These are phyloP conservation scores for Paecilomyces fulvus DNA, from an alignment of 2,329 filamentous ascomycete species.

Conservation along the genomic window DNA sequence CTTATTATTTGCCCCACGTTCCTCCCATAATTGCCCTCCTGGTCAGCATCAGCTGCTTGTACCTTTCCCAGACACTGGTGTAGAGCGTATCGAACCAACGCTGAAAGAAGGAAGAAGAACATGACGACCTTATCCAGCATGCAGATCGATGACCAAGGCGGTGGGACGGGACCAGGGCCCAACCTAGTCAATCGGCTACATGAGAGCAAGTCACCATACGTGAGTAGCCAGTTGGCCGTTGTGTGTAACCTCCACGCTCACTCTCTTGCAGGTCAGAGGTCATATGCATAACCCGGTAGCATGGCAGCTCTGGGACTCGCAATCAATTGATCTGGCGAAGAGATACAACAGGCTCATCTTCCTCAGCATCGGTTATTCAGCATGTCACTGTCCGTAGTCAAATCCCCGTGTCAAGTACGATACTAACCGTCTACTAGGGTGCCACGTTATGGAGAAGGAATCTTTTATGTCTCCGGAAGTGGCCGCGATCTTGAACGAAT, in stretches of 20 bases:
- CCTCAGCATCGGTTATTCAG: conserved; percentile 87
- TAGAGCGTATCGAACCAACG: neutral
- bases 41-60: neutral
- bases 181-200: conserved; percentile 48
- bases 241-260: conserved; percentile 1
- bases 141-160: conserved; percentile 19
- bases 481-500: conserved; percentile 71
- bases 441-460: conserved; percentile 86
- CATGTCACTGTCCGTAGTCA: conserved; percentile 72
- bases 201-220: conserved; percentile 60
- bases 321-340: conserved; percentile 67
- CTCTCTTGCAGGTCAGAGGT: conserved; percentile 49
- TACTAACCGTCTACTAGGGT: conserved; percentile 44
- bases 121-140: conserved; percentile 21
- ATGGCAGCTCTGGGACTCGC: conserved; percentile 82
- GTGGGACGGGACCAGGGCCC: conserved; percentile 13
- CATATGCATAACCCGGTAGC: conserved; percentile 75
- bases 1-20: neutral
- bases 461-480: conserved; percentile 79
- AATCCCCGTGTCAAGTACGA: neutral
- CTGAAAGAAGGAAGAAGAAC: neutral
- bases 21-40: neutral
- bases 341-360: conserved; percentile 83
- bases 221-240: conserved; percentile 28
- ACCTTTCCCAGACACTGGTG: neutral